Conservation (phyloP, 2,329 filamentous ascomycete genomes). For the Chrysosporium queenslandicum region DNA sequence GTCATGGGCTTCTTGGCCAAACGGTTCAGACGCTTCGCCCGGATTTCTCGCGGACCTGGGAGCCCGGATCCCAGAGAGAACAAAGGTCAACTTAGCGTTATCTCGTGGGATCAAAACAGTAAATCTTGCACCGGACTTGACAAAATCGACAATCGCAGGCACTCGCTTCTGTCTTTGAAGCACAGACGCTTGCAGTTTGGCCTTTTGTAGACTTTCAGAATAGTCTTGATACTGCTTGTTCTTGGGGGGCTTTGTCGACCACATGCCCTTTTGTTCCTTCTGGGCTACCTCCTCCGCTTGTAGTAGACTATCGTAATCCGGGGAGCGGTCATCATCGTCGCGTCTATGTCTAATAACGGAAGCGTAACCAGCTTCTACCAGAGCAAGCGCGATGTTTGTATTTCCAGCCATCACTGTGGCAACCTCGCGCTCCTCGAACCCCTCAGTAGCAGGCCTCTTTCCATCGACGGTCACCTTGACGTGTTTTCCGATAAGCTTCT, state of each 20-base stretch:
- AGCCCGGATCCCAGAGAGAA: constrained; percentile 83
- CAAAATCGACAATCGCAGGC: constrained; percentile 88
- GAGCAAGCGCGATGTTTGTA: constrained; percentile 72
- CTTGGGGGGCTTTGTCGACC: constrained; percentile 80
- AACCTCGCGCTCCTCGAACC: constrained; percentile 89
- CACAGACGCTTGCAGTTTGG: constrained; percentile 82
- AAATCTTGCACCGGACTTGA: constrained; percentile 93
- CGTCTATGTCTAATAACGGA: constrained; percentile 91
- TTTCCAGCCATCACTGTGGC: constrained; percentile 73
- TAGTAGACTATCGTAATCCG: constrained; percentile 67
- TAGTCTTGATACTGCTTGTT: constrained; percentile 76
- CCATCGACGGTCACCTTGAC: constrained; percentile 83
- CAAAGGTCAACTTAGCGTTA: constrained; percentile 87
- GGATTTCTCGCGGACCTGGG: constrained; percentile 75
- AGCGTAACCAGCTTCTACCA: constrained; percentile 89
- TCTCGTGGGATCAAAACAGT: constrained; percentile 85
- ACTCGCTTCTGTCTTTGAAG: constrained; percentile 86
- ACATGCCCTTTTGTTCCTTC: constrained; percentile 85
- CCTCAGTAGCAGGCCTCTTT: constrained; percentile 77
- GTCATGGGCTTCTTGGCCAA: constrained; percentile 88
- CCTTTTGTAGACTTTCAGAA: constrained; percentile 86
- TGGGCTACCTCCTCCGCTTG: constrained; percentile 53
- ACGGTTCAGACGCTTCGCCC: constrained; percentile 77
- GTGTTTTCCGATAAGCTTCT: constrained; percentile 91
- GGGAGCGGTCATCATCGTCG: constrained; percentile 85